A percentile compares a stretch with the other conserved stretches of the same genome.
Conservation (phyloP, 768 basidiomycete species). For the Suillus variegatus region DNA sequence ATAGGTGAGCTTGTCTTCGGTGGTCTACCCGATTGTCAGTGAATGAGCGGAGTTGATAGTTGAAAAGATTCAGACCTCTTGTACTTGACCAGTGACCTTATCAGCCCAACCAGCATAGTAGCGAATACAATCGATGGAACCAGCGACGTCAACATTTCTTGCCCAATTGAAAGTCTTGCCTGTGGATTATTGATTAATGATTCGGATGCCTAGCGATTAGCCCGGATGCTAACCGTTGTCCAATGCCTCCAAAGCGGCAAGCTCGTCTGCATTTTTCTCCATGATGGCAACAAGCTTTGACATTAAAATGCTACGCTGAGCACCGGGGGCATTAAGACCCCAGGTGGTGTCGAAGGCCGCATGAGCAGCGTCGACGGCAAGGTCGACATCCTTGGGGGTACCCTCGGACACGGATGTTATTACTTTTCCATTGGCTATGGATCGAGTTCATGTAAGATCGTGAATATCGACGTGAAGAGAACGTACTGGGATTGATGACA, state of each 20-base stretch:
- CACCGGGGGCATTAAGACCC: conserved; percentile 63
- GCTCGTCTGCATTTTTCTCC: conserved; percentile 58
- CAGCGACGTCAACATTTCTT: conserved; percentile 50
- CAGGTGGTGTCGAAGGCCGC: conserved; percentile 63
- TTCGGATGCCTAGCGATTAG: background rate
- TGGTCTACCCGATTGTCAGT: conserved; percentile 24
- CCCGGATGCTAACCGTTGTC: conserved; percentile 51
- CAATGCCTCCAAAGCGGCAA: conserved; percentile 74
- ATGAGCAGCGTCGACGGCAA: conserved; percentile 68
- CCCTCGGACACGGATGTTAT: conserved; percentile 61
- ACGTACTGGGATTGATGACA: conserved; percentile 57
- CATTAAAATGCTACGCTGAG: conserved; percentile 55
- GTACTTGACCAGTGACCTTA: conserved; percentile 75
- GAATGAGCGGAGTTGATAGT: background rate
- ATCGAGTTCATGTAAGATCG: conserved; percentile 16
- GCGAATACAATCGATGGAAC: conserved; percentile 52
- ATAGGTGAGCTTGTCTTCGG: conserved; percentile 57
- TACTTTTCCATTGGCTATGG: conserved; percentile 61
- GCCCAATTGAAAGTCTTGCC: conserved; percentile 58
- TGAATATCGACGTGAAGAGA: conserved; percentile 8
- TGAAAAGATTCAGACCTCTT: conserved; percentile 43
- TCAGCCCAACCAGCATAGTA: conserved; percentile 94
- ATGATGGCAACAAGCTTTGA: conserved; percentile 65
- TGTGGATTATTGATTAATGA: conserved; percentile 15
- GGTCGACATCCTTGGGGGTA: conserved; percentile 70